Evolutionary conservation across 2,329 filamentous ascomycete species (phyloP).

Genomic region (Chaetomium sp.): DNA sequence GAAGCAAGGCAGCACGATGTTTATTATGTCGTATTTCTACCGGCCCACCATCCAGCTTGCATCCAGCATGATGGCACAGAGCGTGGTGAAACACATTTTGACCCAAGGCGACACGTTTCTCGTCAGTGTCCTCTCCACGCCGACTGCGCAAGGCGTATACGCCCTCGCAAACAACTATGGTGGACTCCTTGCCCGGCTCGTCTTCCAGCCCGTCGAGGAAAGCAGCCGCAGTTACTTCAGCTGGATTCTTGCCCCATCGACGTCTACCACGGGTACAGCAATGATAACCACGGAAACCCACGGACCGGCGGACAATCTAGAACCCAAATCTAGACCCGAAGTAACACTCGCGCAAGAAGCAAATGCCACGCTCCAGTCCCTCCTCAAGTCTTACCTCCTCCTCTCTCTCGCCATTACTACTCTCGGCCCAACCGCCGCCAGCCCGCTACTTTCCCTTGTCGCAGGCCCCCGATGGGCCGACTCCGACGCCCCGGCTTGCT

Average conservation of each 20-base stretch:
- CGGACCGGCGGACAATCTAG: neutral
- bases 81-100: slow-evolving; percentile 82
- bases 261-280: slow-evolving; percentile 42
- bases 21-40: slow-evolving; percentile 58
- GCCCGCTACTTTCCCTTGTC: slow-evolving; percentile 65
- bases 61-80: slow-evolving; percentile 80
- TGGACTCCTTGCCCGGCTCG: slow-evolving; percentile 74
- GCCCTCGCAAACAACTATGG: slow-evolving; percentile 93
- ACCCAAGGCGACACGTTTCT: slow-evolving; percentile 93
- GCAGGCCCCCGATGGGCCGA: slow-evolving; percentile 71
- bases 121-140: slow-evolving; percentile 68
- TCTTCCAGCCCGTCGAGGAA: slow-evolving; percentile 95
- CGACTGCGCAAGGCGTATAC: slow-evolving; percentile 82
- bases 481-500: slow-evolving; percentile 64
- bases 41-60: slow-evolving; percentile 64
- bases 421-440: slow-evolving; percentile 69
- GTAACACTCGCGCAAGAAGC: neutral
- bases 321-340: neutral
- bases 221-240: slow-evolving; percentile 86
- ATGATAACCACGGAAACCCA: neutral
- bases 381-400: slow-evolving; percentile 68
- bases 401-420: slow-evolving; percentile 62
- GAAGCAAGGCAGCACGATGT: slow-evolving; percentile 26
- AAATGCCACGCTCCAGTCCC: slow-evolving; percentile 44
- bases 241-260: slow-evolving; percentile 51